phyloP scores from a whole-genome alignment of 1,284 basidiomycete genomes.

The Afroboletus lepidellus region DNA sequence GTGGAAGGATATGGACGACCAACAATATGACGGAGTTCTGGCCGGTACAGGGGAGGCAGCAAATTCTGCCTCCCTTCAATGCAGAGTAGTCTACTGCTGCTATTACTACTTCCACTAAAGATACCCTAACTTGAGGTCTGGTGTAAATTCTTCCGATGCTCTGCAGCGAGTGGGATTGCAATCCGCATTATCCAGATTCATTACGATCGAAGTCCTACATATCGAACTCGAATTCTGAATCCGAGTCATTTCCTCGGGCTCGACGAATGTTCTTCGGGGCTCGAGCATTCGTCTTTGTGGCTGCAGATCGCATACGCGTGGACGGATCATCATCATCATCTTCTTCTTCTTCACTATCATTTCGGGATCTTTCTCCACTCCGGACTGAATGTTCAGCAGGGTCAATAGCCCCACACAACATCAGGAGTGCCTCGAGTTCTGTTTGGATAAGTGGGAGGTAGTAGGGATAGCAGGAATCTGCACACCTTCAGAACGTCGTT shows the following conservation, averaged over 20 bases:
- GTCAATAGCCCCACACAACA: constrained; percentile 60
- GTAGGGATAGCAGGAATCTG: background rate
- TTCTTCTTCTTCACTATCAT: constrained; percentile 27
- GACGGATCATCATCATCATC: constrained; percentile 47
- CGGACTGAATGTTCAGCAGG: constrained; percentile 43
- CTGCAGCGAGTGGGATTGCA: background rate
- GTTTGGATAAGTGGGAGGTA: constrained; percentile 5
- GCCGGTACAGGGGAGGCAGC: constrained; percentile 58
- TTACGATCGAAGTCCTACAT: constrained; percentile 16
- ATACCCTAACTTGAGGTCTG: background rate
- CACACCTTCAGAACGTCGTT: constrained; percentile 79
- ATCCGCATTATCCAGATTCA: background rate
- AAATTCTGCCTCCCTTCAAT: constrained; percentile 57
- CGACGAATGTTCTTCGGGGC: constrained; percentile 57
- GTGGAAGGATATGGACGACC: constrained; percentile 67
- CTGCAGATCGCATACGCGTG: constrained; percentile 52
- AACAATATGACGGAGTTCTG: constrained; percentile 65
- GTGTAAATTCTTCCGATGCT: background rate
- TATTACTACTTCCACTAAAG: too few species aligned
- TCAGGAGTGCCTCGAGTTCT: constrained; percentile 72
- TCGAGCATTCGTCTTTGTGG: constrained; percentile 54
- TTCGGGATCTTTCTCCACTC: constrained; percentile 31
- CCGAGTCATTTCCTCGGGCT: constrained; percentile 51
- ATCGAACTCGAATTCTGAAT: constrained; percentile 49
- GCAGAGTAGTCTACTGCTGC: constrained; percentile 45